Percentiles rank a stretch among this genome's conserved stretches.
Evolutionary conservation across 352 stramenopile species (phyloP).

Genomic region (Phytophthora vignae): DNA sequence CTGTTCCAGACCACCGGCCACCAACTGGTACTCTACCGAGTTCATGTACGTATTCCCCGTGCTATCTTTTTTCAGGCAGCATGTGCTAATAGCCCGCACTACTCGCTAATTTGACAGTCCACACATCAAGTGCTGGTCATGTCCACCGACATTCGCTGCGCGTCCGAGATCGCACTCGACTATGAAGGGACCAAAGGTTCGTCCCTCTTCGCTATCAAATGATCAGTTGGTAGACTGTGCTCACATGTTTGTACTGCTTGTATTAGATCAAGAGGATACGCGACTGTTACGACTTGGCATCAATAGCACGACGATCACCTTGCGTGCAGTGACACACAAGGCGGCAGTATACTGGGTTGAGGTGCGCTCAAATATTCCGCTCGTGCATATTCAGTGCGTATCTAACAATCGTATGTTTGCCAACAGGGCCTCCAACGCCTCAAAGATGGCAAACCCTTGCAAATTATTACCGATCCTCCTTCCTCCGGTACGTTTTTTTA

Average conservation of each 20-base stretch:
- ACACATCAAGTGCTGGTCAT: constrained; percentile 79
- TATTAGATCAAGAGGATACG: constrained; percentile 42
- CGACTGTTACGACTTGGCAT: constrained; percentile 66
- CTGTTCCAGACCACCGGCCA: constrained; percentile 80
- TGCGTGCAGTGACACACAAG: constrained; percentile 73
- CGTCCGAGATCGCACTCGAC: constrained; percentile 61
- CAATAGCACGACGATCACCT: constrained; percentile 70
- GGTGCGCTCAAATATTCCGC: constrained; percentile 29
- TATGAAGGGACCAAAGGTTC: constrained; percentile 36
- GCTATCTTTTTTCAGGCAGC: neutral
- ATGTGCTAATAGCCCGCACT: constrained; percentile 5
- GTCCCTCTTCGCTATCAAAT: neutral
- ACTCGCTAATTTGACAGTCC: constrained; percentile 35
- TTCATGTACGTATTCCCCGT: constrained; percentile 53
- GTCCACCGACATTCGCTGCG: constrained; percentile 72
- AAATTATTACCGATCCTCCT: constrained; percentile 51
- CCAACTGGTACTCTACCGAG: constrained; percentile 74
- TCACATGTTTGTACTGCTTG: neutral
- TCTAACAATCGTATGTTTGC: neutral
- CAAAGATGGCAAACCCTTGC: constrained; percentile 50
- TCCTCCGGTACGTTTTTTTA: constrained; percentile 45
- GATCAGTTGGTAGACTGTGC: neutral
- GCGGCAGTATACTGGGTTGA: constrained; percentile 78
- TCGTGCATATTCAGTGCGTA: neutral
- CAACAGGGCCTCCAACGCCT: constrained; percentile 60